phyloP scores from a whole-genome alignment of 73 alveolate genomes.

The Stentor roeselii region DNA sequence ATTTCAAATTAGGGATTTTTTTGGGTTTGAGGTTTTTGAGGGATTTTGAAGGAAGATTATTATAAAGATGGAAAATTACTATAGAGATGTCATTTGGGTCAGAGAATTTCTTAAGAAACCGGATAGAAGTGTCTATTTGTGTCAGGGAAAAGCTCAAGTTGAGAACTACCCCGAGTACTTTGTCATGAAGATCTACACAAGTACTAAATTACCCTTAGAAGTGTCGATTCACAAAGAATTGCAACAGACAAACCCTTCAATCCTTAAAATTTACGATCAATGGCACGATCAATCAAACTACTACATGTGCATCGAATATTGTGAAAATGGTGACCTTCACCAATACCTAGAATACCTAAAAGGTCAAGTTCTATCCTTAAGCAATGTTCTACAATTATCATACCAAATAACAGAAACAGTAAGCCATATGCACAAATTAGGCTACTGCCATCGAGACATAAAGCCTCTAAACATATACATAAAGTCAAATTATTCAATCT shows the following conservation, averaged over 20 bases:
- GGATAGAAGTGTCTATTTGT: neutral
- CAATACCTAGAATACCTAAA: neutral
- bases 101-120: neutral
- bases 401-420: neutral
- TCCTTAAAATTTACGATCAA: neutral
- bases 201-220: neutral
- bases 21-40: too few species aligned
- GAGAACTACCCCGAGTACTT: neutral
- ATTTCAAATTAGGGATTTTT: too few species aligned
- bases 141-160: neutral
- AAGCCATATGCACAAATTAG: neutral
- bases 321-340: neutral
- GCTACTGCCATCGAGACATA: neutral
- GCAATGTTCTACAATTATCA: neutral
- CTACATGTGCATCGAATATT: neutral
- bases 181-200: neutral
- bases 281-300: neutral
- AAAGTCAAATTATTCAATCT: too few species aligned
- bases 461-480: neutral
- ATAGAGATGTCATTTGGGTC: too few species aligned
- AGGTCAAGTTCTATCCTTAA: neutral
- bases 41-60: too few species aligned
- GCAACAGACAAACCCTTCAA: neutral
- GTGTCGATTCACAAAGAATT: neutral
- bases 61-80: too few species aligned